These are phyloP conservation scores for Wickerhamiella cacticola DNA, from an alignment of 805 yeast species.

Conservation along the genomic window DNA sequence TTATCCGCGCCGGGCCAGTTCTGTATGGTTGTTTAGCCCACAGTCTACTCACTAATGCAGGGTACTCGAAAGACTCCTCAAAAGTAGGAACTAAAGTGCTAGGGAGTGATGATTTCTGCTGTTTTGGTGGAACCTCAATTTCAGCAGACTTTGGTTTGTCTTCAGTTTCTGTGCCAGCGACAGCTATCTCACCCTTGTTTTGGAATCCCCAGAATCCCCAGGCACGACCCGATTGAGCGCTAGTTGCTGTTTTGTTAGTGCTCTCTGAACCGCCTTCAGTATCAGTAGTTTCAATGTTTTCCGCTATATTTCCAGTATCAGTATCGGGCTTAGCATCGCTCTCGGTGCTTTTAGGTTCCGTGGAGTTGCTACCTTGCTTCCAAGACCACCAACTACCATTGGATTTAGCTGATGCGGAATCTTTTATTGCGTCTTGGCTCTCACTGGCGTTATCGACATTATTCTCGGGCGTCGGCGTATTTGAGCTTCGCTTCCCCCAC, in stretches of 20 bases:
- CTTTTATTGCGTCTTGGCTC: background rate
- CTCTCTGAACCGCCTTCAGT: background rate
- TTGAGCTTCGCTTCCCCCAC: no score
- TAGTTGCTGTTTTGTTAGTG: background rate
- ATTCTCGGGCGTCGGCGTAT: no score
- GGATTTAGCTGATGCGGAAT: background rate
- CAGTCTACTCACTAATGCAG: constrained; percentile 17
- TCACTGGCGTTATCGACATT: background rate
- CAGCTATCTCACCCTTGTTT: constrained; percentile 22
- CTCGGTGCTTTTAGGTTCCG: background rate
- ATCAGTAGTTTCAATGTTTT: no score
- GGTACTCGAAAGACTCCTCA: constrained; percentile 23
- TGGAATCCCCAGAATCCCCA: constrained; percentile 30
- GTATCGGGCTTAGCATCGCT: background rate
- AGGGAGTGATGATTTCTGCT: constrained; percentile 16
- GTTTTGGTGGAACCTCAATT: constrained; percentile 13
- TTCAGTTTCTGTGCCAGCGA: constrained; percentile 26
- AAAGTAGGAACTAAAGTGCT: constrained; percentile 24
- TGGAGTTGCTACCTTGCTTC: background rate
- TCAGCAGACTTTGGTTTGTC: constrained; percentile 23
- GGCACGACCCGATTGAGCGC: constrained; percentile 16
- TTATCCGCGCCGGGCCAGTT: constrained; percentile 25
- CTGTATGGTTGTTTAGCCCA: constrained; percentile 21
- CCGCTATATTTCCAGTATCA: no score
- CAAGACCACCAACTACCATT: background rate